phyloP scores from a whole-genome alignment of 257 asterid species.

The Solanum lycopersicoides region DNA sequence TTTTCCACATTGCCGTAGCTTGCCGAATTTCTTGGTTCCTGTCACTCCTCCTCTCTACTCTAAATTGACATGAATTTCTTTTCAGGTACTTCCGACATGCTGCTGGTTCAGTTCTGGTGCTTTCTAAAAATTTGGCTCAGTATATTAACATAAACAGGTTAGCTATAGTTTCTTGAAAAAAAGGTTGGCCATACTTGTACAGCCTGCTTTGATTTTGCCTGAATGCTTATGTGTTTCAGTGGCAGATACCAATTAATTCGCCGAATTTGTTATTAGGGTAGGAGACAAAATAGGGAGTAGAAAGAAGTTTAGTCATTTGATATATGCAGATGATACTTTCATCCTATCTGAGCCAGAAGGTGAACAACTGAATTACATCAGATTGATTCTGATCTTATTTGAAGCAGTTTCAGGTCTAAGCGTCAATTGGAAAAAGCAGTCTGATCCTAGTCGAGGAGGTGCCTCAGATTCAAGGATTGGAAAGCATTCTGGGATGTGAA shows the following conservation, averaged over 20 bases:
- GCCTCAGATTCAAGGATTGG: not conserved
- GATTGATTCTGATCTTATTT: not conserved
- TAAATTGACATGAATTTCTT: not conserved
- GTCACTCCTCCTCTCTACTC: not conserved
- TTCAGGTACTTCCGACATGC: constrained; percentile 95
- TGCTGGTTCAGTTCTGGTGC: constrained; percentile 51
- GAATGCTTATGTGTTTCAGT: not conserved
- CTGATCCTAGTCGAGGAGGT: not conserved
- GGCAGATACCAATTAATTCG: not conserved
- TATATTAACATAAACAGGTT: constrained; percentile 83
- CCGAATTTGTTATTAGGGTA: not conserved
- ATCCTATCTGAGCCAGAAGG: not conserved
- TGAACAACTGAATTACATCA: not conserved
- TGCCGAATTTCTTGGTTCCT: not conserved
- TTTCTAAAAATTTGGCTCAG: constrained; percentile 64
- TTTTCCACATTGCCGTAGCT: not conserved
- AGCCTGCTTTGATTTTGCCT: not conserved
- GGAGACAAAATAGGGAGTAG: not conserved
- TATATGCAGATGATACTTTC: not conserved
- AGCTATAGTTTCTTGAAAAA: constrained; percentile 3
- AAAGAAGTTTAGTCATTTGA: not conserved
- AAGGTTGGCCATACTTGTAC: not conserved
- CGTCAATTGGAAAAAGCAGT: not conserved
- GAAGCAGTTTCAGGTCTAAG: not conserved
- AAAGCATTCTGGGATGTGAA: not conserved